Conservation (phyloP, 2,329 filamentous ascomycete genomes). For the Aspergillus arachidicola region DNA sequence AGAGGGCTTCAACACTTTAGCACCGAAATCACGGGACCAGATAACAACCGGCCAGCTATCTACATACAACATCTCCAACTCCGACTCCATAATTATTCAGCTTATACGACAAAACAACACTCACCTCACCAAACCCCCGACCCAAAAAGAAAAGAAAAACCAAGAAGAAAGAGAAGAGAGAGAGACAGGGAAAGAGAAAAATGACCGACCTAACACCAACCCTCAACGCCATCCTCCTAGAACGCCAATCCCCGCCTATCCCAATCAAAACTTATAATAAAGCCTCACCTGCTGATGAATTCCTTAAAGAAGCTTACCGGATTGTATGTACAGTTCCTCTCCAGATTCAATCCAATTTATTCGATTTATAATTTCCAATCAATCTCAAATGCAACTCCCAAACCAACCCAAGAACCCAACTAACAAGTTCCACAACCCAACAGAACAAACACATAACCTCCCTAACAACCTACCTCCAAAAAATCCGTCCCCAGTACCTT, state of each 20-base stretch:
- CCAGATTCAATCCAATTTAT: background rate
- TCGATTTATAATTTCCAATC: too few species aligned
- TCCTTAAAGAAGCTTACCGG: constrained; percentile 89
- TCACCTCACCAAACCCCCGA: too few species aligned
- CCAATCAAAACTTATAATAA: constrained; percentile 26
- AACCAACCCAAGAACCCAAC: background rate
- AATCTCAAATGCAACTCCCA: too few species aligned
- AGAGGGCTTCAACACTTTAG: too few species aligned
- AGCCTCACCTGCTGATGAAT: constrained; percentile 65
- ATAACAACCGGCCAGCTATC: background rate
- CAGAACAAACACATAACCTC: constrained; percentile 84
- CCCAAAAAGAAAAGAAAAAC: background rate
- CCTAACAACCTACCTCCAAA: constrained; percentile 76
- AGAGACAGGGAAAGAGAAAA: background rate
- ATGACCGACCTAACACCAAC: constrained; percentile 47
- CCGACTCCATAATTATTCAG: background rate
- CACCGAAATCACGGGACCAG: background rate
- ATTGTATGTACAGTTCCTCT: constrained; percentile 61
- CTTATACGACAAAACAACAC: background rate
- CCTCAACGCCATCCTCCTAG: constrained; percentile 38
- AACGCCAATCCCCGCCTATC: constrained; percentile 25
- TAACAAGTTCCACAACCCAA: background rate
- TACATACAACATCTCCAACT: background rate
- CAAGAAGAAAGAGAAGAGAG: background rate
- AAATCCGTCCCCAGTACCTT: constrained; percentile 87